Conservation (phyloP, 129 eudicot species). For the Centella asiatica region DNA sequence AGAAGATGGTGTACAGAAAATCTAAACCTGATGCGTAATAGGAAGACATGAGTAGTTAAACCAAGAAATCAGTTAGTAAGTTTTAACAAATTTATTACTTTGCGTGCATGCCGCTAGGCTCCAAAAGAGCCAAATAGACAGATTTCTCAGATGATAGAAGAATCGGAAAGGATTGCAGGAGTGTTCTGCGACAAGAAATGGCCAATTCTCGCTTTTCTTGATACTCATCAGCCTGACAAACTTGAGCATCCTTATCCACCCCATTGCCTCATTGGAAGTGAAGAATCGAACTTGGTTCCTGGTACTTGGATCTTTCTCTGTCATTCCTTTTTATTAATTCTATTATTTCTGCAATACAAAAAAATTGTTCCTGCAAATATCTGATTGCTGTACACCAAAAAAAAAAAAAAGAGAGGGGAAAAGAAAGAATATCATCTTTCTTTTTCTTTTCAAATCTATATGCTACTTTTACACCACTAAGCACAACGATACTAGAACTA, state of each 20-base stretch:
- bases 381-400: no score
- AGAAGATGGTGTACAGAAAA: no score
- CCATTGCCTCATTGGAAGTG: constrained; percentile 58
- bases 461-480: no score
- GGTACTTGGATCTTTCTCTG: constrained; percentile 23
- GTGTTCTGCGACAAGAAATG: constrained; percentile 55
- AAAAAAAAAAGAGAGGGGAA: no score
- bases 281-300: constrained; percentile 69
- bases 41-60: no score
- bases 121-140: constrained; percentile 49
- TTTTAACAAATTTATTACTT: not conserved
- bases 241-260: constrained; percentile 73
- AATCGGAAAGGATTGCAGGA: constrained; percentile 39
- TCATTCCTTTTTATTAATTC: no score
- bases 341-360: no score
- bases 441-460: no score
- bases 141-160: constrained; percentile 43
- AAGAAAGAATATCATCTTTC: no score
- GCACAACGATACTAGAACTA: not conserved
- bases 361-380: no score
- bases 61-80: no score
- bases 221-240: constrained; percentile 62
- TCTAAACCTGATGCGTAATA: no score
- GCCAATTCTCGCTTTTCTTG: constrained; percentile 68
- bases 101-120: constrained; percentile 34